Base-by-base conservation (phyloP, 78 protist genomes). In the Salpingoeca rosetta region DNA sequence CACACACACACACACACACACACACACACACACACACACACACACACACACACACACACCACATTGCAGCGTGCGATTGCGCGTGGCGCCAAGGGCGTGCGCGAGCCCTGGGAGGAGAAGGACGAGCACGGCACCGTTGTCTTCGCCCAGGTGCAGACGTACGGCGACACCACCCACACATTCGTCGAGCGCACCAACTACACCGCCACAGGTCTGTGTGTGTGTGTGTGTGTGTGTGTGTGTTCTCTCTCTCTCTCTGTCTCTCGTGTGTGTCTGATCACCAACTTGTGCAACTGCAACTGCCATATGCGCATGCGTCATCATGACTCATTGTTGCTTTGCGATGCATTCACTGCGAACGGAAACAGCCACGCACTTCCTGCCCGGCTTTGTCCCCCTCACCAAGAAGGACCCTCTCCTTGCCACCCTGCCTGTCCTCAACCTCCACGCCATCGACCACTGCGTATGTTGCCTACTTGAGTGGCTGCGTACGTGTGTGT, bases 141-240 rank as follows among this genome's bases (percentile, higher is more conserved):
- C 26, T 35, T 86, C 25, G 96, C 98, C n/a, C 81, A 95, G 73
- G 88, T 95, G 43, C 90, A 84, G 79, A 87, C 93, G n/a, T 95
- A 92, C 74, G 96, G 95, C 39, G 94, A 95, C 75, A 92, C 95
- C 39, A 51, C 87, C 12, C 96, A 93, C 92, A 88, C 96, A 25
- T 89, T 95, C 36, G 91, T 95, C 7, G 92, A 95, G 82, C 88
- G 92, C 80, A 37, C 82, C 39, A 51, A 87, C 38, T 95, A 89
- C 84, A 92, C 84, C 22, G 94, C 94, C 75, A n/a, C n/a, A n/a
- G n/a, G n/a, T 73, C 86, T 51, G 85, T 24, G 44, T 36, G 57
- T 39, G 44, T 38, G 44, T n/a, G n/a, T n/a, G n/a, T n/a, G n/a
- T n/a, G n/a, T n/a, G n/a, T n/a, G n/a, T n/a, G n/a, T n/a, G n/a